Conservation (phyloP, 2,329 filamentous ascomycete genomes). For the Talaromyces sp. region DNA sequence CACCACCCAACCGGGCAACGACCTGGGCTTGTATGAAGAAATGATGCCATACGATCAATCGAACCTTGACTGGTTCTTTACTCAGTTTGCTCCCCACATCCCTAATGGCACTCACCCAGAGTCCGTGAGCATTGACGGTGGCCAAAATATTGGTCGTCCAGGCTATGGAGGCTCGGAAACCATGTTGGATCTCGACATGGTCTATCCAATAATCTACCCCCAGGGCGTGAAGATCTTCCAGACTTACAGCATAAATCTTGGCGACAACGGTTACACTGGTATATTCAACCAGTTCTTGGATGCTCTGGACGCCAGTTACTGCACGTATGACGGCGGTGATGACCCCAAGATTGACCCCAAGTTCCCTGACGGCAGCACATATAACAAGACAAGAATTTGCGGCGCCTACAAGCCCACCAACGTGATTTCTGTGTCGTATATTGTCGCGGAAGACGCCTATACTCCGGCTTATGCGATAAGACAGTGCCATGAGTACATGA, state of each 20-base stretch:
- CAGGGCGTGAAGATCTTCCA: constrained; percentile 4
- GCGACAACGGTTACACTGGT: background rate
- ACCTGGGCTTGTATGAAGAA: background rate
- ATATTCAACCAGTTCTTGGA: constrained; percentile 6
- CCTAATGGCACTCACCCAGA: constrained; percentile 1
- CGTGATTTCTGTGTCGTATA: constrained; percentile 5
- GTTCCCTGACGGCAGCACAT: background rate
- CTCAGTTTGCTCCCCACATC: background rate
- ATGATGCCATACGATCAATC: background rate
- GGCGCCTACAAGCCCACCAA: constrained; percentile 2
- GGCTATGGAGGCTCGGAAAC: background rate
- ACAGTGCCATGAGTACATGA: constrained; percentile 5
- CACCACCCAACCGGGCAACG: background rate
- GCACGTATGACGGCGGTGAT: constrained; percentile 7
- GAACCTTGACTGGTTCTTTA: background rate
- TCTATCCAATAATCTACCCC: constrained; percentile 1
- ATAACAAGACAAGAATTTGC: background rate
- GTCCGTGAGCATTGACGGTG: background rate
- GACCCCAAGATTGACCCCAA: constrained; percentile 5
- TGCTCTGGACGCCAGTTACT: constrained; percentile 4
- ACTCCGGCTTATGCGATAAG: background rate
- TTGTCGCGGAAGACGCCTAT: background rate
- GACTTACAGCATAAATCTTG: background rate
- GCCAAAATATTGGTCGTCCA: background rate
- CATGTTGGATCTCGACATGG: constrained; percentile 1